These are phyloP conservation scores for Alternaria solani DNA, from an alignment of 2,329 filamentous ascomycete genomes.

Conservation along the genomic window DNA sequence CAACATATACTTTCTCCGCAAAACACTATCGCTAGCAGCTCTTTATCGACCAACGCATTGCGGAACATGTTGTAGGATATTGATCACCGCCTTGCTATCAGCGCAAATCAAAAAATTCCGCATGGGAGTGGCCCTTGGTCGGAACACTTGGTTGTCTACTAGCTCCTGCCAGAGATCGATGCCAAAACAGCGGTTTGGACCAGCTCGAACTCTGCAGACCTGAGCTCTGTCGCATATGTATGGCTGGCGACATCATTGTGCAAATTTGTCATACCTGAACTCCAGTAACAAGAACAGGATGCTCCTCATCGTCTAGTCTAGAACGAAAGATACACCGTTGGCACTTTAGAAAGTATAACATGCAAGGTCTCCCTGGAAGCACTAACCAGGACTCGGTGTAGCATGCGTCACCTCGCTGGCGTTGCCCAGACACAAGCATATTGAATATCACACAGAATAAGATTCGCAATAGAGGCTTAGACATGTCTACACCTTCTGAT, in stretches of 20 bases:
- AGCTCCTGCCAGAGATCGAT: background rate
- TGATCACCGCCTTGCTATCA: background rate
- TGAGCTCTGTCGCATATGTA: background rate
- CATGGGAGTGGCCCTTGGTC: background rate
- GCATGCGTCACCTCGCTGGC: background rate
- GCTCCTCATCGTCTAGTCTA: background rate
- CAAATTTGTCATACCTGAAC: background rate
- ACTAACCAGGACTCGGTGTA: background rate
- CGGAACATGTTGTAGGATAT: background rate
- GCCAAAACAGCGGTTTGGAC: background rate
- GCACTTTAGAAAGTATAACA: background rate
- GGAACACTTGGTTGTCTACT: background rate
- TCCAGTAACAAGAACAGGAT: background rate
- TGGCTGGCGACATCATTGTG: background rate
- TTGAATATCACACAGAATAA: no score
- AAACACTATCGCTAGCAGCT: background rate
- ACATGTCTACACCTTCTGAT: background rate
- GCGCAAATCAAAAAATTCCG: background rate
- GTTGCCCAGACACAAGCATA: background rate
- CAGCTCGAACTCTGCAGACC: background rate
- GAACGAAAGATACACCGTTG: background rate
- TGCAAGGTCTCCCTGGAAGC: background rate
- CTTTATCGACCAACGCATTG: background rate
- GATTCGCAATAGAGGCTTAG: no score
- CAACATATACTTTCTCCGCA: constrained; percentile 1